Percentiles rank a stretch among this genome's conserved stretches.
phyloP scores from a whole-genome alignment of 1,139 yeast genomes.

The Saccharomyces hybrid region DNA sequence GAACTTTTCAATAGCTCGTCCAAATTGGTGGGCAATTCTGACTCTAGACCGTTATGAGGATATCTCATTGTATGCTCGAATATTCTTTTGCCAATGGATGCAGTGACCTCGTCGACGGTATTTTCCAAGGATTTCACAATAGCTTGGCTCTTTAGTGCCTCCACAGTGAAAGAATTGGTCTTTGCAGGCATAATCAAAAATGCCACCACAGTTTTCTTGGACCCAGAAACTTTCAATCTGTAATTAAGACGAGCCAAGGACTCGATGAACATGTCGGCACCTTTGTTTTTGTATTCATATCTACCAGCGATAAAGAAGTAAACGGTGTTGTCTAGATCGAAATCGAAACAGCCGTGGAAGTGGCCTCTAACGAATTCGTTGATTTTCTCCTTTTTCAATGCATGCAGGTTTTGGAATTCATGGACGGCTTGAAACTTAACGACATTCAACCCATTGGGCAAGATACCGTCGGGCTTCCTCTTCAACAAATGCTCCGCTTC shows the following conservation, averaged over 20 bases:
- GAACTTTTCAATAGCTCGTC: slow-evolving; percentile 82
- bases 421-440: slow-evolving; percentile 96
- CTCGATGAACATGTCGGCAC: slow-evolving; percentile 95
- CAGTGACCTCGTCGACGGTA: slow-evolving; percentile 84
- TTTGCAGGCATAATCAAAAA: slow-evolving; percentile 97
- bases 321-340: slow-evolving; percentile 84
- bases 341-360: slow-evolving; percentile 91
- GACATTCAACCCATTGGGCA: slow-evolving; percentile 94
- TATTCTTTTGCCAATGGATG: slow-evolving; percentile 77
- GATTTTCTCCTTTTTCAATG: slow-evolving; percentile 79
- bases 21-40: slow-evolving; percentile 50
- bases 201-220: slow-evolving; percentile 93
- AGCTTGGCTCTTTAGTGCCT: slow-evolving; percentile 93
- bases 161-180: slow-evolving; percentile 90
- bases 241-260: slow-evolving; percentile 88
- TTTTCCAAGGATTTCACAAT: slow-evolving; percentile 86
- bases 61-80: slow-evolving; percentile 86
- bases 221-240: slow-evolving; percentile 68
- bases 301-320: slow-evolving; percentile 95
- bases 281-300: slow-evolving; percentile 91
- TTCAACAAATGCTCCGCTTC: slow-evolving; percentile 90
- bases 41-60: slow-evolving; percentile 47
- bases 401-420: slow-evolving; percentile 95
- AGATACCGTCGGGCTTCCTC: slow-evolving; percentile 94
- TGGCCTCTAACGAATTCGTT: slow-evolving; percentile 93